Base-by-base conservation (phyloP, 805 yeast genomes). In the Wickerhamiella siamensis region DNA sequence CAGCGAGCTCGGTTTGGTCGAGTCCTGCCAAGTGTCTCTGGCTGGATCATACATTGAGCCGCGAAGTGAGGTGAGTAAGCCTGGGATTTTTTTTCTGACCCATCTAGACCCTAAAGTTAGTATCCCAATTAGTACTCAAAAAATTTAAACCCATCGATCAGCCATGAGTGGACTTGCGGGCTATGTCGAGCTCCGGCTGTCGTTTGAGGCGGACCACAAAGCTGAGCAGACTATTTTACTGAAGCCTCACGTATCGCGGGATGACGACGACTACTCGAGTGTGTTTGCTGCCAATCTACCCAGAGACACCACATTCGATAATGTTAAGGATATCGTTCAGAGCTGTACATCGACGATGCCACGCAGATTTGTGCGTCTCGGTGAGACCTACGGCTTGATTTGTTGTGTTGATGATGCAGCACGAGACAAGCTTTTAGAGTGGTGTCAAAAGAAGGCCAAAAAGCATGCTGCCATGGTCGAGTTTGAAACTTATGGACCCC, bases 201-300 rank as follows among this genome's bases (percentile, higher is more conserved):
- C 31, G 15, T 29, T 39, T 9, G 31, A 18, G 16, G 19, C 24
- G 39, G 33, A 9, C 26, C 36, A n/a, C 18, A 21, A n/a, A 45
- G 46, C 12, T 42, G 39, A 35, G 54, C 93, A 83, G 56, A 78
- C 72, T 52, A 60, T 79, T 49, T 81, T 68, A 52, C 60, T 72
- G 51, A 80, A 79, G 58, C 81, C 77, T 53, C 63, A 63, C 24
- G 55, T 62, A 2, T 69, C 69, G 32, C 59, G 66, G 14, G 58
- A 56, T 16, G 70, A 71, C 40, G 65, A 63, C 27, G 59, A 64
- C 2, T 69, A 70, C 27, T 59, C 68, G 17, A 60, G 81, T 22
- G 58, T 87, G n/a, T 87, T 87, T 60, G 57, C 79, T 4, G 74
- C 80, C 44, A 86, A 87, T 55, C 61, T 84, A 33, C 95, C 96